These are phyloP conservation scores for Cinchona pubescens DNA, from an alignment of 257 asterid genomes.

Conservation along the genomic window DNA sequence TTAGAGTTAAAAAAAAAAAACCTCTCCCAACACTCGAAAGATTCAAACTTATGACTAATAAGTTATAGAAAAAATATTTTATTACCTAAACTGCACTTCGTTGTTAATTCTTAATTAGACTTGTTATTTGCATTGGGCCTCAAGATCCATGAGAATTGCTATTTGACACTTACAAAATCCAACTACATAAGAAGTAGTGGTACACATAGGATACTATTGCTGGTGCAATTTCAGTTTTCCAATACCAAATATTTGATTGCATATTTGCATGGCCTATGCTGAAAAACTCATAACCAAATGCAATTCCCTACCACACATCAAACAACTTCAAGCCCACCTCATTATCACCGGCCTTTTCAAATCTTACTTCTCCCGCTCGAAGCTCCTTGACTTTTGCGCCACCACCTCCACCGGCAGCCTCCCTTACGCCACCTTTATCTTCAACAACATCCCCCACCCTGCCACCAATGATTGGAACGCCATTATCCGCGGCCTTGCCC, in stretches of 20 bases:
- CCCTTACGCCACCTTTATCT: constrained; percentile 53
- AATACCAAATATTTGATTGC: too few species aligned
- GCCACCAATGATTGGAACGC: constrained; percentile 91
- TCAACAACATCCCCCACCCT: constrained; percentile 51
- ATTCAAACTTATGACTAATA: too few species aligned
- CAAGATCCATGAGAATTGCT: neutral
- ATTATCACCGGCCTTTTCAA: constrained; percentile 59
- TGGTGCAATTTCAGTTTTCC: too few species aligned
- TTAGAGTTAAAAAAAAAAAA: too few species aligned
- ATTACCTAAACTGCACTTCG: too few species aligned
- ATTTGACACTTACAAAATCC: neutral
- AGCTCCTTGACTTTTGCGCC: constrained; percentile 64
- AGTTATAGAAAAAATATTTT: too few species aligned
- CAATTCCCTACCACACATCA: constrained; percentile 40
- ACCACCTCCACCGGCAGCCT: constrained; percentile 51
- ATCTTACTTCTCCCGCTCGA: constrained; percentile 51
- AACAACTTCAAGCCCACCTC: constrained; percentile 77
- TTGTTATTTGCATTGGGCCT: neutral
- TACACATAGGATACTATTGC: too few species aligned
- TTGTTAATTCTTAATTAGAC: neutral
- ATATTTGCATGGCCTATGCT: constrained; percentile 57
- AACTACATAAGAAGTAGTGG: too few species aligned
- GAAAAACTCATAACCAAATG: constrained; percentile 57
- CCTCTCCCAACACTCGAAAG: too few species aligned
- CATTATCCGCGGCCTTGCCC: constrained; percentile 92